Conservation (phyloP, 306 rosid genomes). For the Sindora glabra region DNA sequence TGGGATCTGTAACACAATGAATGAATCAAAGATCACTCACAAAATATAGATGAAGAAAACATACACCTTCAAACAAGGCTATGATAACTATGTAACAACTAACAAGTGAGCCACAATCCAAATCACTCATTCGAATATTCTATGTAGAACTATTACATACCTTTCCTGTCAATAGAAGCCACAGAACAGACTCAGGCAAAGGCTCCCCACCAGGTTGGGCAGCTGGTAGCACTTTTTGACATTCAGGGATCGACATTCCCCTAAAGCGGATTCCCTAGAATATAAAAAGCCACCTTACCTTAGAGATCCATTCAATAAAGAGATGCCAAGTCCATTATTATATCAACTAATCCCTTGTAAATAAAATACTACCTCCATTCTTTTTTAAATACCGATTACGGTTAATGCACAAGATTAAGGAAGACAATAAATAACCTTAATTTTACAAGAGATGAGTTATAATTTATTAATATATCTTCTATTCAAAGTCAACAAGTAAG, state of each 20-base stretch:
- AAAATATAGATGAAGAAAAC: not conserved
- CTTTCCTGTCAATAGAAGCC: constrained; percentile 96
- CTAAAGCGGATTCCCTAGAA: constrained; percentile 93
- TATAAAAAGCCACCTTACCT: constrained; percentile 13
- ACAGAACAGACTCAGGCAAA: constrained; percentile 83
- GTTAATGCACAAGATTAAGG: no score
- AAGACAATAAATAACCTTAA: no score
- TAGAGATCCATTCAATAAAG: constrained; percentile 18
- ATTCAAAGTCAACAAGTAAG: no score
- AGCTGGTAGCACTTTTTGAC: constrained; percentile 81
- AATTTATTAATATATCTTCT: no score
- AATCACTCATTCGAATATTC: constrained; percentile 8
- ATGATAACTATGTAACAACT: not conserved
- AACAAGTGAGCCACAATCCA: not conserved
- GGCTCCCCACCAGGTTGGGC: constrained; percentile 93
- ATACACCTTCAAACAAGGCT: not conserved
- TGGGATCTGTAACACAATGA: constrained; percentile 54
- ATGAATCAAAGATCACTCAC: constrained; percentile 2
- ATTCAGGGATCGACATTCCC: constrained; percentile 81
- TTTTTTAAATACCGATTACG: no score
- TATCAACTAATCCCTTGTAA: not conserved
- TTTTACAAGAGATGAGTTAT: no score
- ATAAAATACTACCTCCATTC: no score
- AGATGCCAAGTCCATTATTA: constrained; percentile 3
- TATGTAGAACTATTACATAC: constrained; percentile 25